Conservation (phyloP, 176 grass and related monocot species). For the Avena eriantha region DNA sequence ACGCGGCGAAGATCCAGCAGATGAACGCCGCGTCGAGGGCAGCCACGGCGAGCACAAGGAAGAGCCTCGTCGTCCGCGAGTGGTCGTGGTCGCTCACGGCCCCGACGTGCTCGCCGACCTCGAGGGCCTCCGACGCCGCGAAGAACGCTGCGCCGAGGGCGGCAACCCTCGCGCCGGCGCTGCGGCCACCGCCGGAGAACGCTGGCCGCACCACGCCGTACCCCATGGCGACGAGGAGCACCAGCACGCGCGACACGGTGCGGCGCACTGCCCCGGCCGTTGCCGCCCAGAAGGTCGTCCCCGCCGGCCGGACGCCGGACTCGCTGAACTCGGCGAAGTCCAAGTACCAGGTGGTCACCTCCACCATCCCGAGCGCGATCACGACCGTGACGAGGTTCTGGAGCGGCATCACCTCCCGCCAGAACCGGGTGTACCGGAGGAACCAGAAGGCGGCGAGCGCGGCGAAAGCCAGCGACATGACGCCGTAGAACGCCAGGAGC, state of each 20-base stretch:
- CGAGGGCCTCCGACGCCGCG: constrained; percentile 58
- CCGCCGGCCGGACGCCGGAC: constrained; percentile 66
- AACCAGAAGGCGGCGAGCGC: constrained; percentile 71
- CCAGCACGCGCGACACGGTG: constrained; percentile 61
- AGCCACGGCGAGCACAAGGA: constrained; percentile 60
- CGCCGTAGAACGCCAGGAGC: constrained; percentile 71
- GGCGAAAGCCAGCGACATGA: constrained; percentile 75
- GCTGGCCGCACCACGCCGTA: constrained; percentile 65
- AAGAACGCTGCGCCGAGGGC: constrained; percentile 63
- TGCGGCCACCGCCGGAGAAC: not conserved
- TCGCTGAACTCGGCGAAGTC: constrained; percentile 66
- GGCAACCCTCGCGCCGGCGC: constrained; percentile 55
- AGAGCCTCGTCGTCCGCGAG: constrained; percentile 55
- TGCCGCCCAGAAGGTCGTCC: constrained; percentile 72
- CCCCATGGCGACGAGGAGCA: constrained; percentile 74
- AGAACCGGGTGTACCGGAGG: constrained; percentile 62
- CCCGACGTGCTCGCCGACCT: constrained; percentile 69
- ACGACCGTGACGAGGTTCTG: constrained; percentile 70
- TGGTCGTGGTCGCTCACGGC: constrained; percentile 78
- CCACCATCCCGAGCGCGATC: constrained; percentile 83
- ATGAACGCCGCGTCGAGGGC: constrained; percentile 67
- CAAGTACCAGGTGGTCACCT: constrained; percentile 72
- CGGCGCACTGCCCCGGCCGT: constrained; percentile 59
- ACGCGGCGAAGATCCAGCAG: constrained; percentile 76
- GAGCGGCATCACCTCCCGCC: constrained; percentile 70